phyloP scores from a whole-genome alignment of 345 rosid species.

The Acer negundo region DNA sequence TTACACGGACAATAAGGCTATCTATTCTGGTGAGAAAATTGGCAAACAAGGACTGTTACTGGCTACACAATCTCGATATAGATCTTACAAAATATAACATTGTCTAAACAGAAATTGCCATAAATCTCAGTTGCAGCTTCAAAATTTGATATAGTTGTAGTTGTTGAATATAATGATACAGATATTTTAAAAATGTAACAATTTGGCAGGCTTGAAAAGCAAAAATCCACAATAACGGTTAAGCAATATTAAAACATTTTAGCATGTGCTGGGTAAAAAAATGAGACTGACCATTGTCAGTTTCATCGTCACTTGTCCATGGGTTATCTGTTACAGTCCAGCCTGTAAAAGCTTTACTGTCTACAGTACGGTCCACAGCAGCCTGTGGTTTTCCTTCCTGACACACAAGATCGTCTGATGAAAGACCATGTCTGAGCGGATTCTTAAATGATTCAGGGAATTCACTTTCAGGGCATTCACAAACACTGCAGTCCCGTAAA shows the following conservation, averaged over 20 bases:
- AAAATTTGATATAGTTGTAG: neutral
- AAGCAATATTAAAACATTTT: neutral
- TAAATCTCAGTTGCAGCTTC: slow-evolving; percentile 5
- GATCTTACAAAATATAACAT: neutral
- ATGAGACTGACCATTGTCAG: slow-evolving; percentile 63
- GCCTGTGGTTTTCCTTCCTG: slow-evolving; percentile 97
- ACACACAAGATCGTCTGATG: slow-evolving; percentile 65
- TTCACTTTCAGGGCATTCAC: slow-evolving; percentile 93
- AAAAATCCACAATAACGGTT: slow-evolving; percentile 3
- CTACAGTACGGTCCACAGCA: slow-evolving; percentile 86
- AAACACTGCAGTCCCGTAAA: slow-evolving; percentile 92
- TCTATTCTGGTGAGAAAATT: neutral
- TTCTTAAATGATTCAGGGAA: slow-evolving; percentile 79
- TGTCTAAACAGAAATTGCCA: neutral
- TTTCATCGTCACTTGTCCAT: slow-evolving; percentile 82
- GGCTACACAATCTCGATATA: slow-evolving; percentile 5
- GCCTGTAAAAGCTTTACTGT: slow-evolving; percentile 72
- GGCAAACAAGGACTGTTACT: neutral
- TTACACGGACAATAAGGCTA: neutral
- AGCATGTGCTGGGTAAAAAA: slow-evolving; percentile 12
- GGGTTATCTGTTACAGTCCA: slow-evolving; percentile 94
- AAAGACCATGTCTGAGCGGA: slow-evolving; percentile 49
- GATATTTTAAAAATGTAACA: neutral
- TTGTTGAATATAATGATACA: neutral
- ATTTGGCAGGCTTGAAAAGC: neutral